Evolutionary conservation across 1,284 basidiomycete species (phyloP).

Genomic region (Moniliophthora roreri): DNA sequence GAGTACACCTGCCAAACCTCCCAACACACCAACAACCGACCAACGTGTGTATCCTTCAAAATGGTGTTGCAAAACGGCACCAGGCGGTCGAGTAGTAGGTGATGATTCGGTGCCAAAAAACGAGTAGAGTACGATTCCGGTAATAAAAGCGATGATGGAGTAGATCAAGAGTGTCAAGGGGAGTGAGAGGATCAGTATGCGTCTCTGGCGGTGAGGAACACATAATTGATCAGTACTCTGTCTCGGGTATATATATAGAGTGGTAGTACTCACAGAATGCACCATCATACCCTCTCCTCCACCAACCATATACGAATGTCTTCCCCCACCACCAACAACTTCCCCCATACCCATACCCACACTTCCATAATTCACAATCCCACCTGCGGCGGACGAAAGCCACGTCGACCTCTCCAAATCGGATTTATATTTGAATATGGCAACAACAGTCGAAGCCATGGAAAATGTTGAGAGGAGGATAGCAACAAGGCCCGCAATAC

Average conservation of each 20-base stretch:
- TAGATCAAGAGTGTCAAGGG: constrained; percentile 72
- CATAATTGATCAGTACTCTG: constrained; percentile 4
- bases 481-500: constrained; percentile 63
- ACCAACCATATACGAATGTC: constrained; percentile 34
- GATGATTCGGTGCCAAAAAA: constrained; percentile 55
- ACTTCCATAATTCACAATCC: not conserved
- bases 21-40: constrained; percentile 60
- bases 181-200: constrained; percentile 66
- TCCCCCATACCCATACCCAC: not conserved
- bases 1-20: constrained; percentile 62
- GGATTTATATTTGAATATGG: constrained; percentile 64
- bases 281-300: constrained; percentile 59
- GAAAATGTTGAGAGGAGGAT: constrained; percentile 66
- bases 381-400: constrained; percentile 17
- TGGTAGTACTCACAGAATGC: constrained; percentile 46
- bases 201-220: constrained; percentile 39
- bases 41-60: constrained; percentile 63
- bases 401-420: constrained; percentile 51
- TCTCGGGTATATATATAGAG: not conserved
- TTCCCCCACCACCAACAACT: not conserved
- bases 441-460: constrained; percentile 64
- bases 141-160: constrained; percentile 63
- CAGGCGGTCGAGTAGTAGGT: constrained; percentile 26
- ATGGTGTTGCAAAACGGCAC: constrained; percentile 32
- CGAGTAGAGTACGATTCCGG: constrained; percentile 64